Conservation (phyloP, 352 stramenopile genomes). For the Phytophthora rubi region DNA sequence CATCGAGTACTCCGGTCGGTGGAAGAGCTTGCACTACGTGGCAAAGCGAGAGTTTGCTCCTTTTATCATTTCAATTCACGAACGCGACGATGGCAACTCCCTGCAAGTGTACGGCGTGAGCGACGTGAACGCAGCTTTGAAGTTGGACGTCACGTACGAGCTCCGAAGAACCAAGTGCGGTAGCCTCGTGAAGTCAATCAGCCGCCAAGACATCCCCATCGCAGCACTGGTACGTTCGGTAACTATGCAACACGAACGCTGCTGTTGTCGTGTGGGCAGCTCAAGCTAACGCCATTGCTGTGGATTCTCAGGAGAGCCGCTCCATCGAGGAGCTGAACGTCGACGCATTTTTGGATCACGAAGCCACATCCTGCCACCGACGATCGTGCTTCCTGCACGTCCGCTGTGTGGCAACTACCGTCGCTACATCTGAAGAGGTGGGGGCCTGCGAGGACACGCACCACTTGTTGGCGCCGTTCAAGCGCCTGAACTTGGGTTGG, state of each 20-base stretch:
- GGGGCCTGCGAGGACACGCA: conserved; percentile 52
- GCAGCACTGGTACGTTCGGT: conserved; percentile 43
- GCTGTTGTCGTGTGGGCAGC: too few species aligned
- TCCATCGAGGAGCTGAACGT: conserved; percentile 38
- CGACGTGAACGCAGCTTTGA: conserved; percentile 47
- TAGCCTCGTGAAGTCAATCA: conserved; percentile 49
- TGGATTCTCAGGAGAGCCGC: conserved; percentile 44
- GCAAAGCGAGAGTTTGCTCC: conserved; percentile 74
- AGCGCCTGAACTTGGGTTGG: conserved; percentile 55
- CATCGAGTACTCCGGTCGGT: conserved; percentile 79
- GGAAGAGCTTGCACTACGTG: conserved; percentile 86
- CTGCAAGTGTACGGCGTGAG: conserved; percentile 56
- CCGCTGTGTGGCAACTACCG: conserved; percentile 31
- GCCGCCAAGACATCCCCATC: conserved; percentile 32
- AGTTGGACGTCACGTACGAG: conserved; percentile 51
- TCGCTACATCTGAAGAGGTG: conserved; percentile 1
- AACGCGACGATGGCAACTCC: conserved; percentile 22
- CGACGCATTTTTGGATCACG: conserved; percentile 37
- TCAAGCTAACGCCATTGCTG: too few species aligned
- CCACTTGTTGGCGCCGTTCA: conserved; percentile 78
- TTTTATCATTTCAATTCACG: conserved; percentile 58
- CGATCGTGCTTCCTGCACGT: conserved; percentile 67
- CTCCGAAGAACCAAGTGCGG: conserved; percentile 48
- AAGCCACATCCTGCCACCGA: conserved; percentile 46
- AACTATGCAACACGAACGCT: neutral